Evolutionary conservation across 192 early-diverging fungal genomes (phyloP), one percentile per base, ranked within the genome.

Genomic region (Coemansia sp.): DNA sequence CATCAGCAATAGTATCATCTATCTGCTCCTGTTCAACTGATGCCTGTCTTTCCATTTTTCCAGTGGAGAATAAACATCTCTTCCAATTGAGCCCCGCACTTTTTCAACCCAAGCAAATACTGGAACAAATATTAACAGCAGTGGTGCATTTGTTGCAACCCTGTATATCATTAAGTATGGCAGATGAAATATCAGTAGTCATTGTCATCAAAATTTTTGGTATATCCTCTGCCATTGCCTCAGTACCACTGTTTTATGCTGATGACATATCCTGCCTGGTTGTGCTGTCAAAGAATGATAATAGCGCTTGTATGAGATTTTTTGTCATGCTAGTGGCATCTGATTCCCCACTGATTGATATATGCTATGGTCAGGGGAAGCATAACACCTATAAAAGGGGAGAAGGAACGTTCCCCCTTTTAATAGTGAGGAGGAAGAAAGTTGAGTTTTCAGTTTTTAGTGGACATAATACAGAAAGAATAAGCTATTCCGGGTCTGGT

Each of bases 201-300:
- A 68, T 48, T 33, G 55, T 44, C 7, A 71, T 7, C 22, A 68
- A 64, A 8, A 36, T 9, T 7, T n/a, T n/a, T n/a, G 58, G 65
- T 17, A 77, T 64, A 0, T 48, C 45, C 4, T 6, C 17, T 0
- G 64, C 57, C 13, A 77, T 33, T 1, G 52, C 57, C 1, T 63
- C 29, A 2, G 61, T 55, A 3, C 65, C 65, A 3, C 40, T 37
- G 17, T 60, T 28, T 29, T 64, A 74, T 15, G 57, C 65, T 17
- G 34, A 17, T 2, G 30, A 48, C 7, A 75, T 56, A 1, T 68
- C 33, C 9, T 57, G 67, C 5, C 28, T 31, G 3, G 48, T 61
- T 0, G 54, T 69, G 47, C 59, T 59, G 36, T 75, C 67, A 55
- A 69, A 75, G 36, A 65, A 69, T 7, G 67, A 62, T 0, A 75